Conservation (phyloP, 2,329 filamentous ascomycete species). For the Stachybotrys echinatus region DNA sequence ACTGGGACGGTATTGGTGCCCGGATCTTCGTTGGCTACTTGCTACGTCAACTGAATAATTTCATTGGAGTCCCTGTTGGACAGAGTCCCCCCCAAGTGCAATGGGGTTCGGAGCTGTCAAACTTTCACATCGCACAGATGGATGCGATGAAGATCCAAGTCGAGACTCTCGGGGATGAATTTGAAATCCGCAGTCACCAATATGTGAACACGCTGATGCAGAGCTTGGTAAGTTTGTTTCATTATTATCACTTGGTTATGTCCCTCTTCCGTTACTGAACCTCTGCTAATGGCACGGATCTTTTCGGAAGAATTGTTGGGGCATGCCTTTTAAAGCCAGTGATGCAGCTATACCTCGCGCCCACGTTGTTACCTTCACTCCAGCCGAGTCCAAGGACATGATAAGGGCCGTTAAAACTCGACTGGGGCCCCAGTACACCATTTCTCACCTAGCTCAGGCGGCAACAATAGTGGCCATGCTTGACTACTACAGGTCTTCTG, state of each 20-base stretch:
- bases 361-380: constrained; percentile 1
- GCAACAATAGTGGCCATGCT: constrained; percentile 5
- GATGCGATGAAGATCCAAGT: constrained; percentile 1
- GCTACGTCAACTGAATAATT: constrained; percentile 1
- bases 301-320: neutral
- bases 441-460: constrained; percentile 5
- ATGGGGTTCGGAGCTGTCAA: neutral
- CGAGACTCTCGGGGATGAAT: neutral
- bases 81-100: neutral
- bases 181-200: neutral
- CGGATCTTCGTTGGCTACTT: constrained; percentile 4
- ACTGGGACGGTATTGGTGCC: constrained; percentile 6
- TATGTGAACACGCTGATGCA: constrained; percentile 1
- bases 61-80: neutral
- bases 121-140: neutral
- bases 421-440: constrained; percentile 5
- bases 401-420: constrained; percentile 3
- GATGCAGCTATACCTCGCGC: constrained; percentile 3
- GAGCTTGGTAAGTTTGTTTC: neutral
- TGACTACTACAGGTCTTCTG: neutral
- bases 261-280: neutral
- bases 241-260: neutral
- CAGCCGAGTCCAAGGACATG: constrained; percentile 1
- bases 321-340: constrained; percentile 1
- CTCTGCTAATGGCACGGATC: neutral